Base-by-base conservation (phyloP, 2,329 filamentous ascomycete species). In the Ceratocystis cubensis region DNA sequence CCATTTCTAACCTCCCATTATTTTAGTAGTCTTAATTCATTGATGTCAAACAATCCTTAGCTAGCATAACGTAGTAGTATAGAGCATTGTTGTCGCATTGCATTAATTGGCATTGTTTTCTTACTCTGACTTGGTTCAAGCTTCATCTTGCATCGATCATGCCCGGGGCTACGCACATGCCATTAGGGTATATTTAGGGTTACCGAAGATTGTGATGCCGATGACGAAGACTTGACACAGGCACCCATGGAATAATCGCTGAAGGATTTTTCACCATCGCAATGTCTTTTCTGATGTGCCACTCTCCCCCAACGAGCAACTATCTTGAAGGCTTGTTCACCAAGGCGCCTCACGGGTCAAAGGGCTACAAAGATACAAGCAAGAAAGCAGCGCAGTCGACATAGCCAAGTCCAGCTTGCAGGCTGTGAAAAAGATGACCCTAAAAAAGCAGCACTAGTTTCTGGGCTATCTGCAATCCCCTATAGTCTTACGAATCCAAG, bases 351-450 rank as follows among this genome's bases (percentile, higher is more conserved):
- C 81, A 2, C 82, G 89, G 15, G 78, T 81, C 33, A 75, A 76
- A 15, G 81, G 89, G 57, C 78, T 96, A 10, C 77, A 82, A 44
- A 77, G 79, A 70, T 93, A 89, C 79, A 80, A 77, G 56, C 75
- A 77, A 13, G 79, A 84, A 0, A 82, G 82, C 0, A 75, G 77
- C 2, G 82, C 83, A 0, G 72, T 81, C 2, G 91, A 96, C 72
- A 78, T 96, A 8, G 90, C 82, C 0, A 79, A 81, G 64, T 92
- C 88, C 75, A 96, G 90, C 64, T 87, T 87, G 1, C 82, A 82
- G 1, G 77, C 79, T 17, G 77, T 91, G 65, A 80, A 82, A 59
- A 73, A 77, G 75, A 37, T 81, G 83, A 8, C 78, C 79, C 59
- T 83, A 41, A 41, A 41, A 25, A 17, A 15, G 33, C 30, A 28